Base-by-base conservation (phyloP, 495 filamentous ascomycete species). In the Lasiosphaeria ovina region DNA sequence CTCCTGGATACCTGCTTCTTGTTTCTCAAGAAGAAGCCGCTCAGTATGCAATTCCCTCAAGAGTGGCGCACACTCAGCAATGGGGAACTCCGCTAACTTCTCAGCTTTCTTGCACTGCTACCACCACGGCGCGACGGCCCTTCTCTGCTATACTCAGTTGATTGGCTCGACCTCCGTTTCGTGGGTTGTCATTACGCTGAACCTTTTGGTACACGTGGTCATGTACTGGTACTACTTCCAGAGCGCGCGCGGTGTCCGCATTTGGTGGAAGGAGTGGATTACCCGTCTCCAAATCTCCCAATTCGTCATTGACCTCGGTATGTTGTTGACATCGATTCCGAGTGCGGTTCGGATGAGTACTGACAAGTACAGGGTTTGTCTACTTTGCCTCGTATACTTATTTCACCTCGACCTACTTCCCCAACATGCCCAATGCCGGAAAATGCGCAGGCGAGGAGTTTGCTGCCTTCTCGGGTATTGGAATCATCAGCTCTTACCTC, bases 311-410 rank as follows among this genome's bases (percentile, higher is more conserved):
- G 88, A 91, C 65, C 82, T 91, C 56, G 87, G 87, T 89, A 84
- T 64, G 85, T 35, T 24, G 24, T 24, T 24, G 24, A 24, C 24
- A 17, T 16, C n/a, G 12, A n/a, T 51, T 36, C 2, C 51, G 12
- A 2, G 1, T n/a, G 3, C 11, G 48, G 6, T 36, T 38, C 36
- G 45, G 16, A 4, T 35, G 6, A 3, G 4, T 35, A 58, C 69
- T 74, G 61, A 77, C 59, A 51, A 7, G 42, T 35, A 14, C 62
- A 91, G 88, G 85, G 66, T 96, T 95, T 76, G 89, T 96, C 74
- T 97, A 96, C 81, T 96, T 91, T 64, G 94, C 94, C 57, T 94
- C 93, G 36, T 97, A 91, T 78, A 96, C 89, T 58, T 96, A 96
- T 81, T 94, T 95, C 85, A 86, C 90, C 68, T 91, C 86, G 57